Conservation (phyloP, 2,329 filamentous ascomycete genomes). For the Xylaria sp. region DNA sequence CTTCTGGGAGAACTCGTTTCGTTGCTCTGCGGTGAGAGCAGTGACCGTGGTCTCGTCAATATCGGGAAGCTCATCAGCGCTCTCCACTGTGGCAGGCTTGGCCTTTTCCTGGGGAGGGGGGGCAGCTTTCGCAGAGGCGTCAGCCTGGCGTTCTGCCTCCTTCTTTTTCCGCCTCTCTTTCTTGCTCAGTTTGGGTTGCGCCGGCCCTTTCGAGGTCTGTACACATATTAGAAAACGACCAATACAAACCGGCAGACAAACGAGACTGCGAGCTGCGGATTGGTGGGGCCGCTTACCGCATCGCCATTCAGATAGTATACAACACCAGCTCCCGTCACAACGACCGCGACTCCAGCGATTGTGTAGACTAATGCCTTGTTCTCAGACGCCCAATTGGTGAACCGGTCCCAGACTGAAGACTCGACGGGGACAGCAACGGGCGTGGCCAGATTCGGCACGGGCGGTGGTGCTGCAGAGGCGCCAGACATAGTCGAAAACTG, state of each 20-base stretch:
- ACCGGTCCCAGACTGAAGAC: slow-evolving; percentile 83
- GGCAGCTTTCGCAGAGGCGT: slow-evolving; percentile 53
- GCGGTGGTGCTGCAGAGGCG: slow-evolving; percentile 58
- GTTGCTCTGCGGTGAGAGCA: slow-evolving; percentile 69
- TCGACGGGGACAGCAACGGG: slow-evolving; percentile 61
- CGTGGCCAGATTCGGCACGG: slow-evolving; percentile 59
- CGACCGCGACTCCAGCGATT: slow-evolving; percentile 91
- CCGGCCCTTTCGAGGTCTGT: slow-evolving; percentile 59
- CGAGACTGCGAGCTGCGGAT: not conserved
- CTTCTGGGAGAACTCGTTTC: slow-evolving; percentile 88
- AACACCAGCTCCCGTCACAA: slow-evolving; percentile 89
- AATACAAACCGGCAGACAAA: slow-evolving; percentile 17
- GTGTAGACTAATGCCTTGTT: slow-evolving; percentile 97
- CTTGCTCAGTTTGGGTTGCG: slow-evolving; percentile 80
- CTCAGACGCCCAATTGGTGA: slow-evolving; percentile 92
- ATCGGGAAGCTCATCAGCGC: slow-evolving; percentile 76
- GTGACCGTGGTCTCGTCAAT: slow-evolving; percentile 68
- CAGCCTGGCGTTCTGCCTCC: slow-evolving; percentile 74
- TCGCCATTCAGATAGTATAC: slow-evolving; percentile 85
- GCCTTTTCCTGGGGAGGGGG: slow-evolving; percentile 54
- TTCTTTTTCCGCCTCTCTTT: slow-evolving; percentile 91
- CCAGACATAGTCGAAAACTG: slow-evolving; percentile 46
- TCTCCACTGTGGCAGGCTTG: slow-evolving; percentile 65
- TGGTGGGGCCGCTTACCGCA: slow-evolving; percentile 58
- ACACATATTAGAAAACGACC: slow-evolving; percentile 14